phyloP scores from a whole-genome alignment of 768 basidiomycete genomes.

The Leccinum boreale region DNA sequence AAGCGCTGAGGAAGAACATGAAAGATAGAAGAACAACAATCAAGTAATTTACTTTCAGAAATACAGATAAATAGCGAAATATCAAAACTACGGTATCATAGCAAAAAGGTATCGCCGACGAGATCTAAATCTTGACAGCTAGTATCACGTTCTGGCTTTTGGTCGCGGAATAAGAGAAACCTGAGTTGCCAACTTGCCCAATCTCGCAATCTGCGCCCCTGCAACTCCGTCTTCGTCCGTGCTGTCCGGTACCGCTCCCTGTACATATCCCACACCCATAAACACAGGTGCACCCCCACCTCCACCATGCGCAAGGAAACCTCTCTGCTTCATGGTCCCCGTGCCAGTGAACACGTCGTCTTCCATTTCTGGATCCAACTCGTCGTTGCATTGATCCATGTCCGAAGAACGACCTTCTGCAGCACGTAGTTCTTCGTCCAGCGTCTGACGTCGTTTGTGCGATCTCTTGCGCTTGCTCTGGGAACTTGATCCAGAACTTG shows the following conservation, averaged over 20 bases:
- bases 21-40: not conserved
- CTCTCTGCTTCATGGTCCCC: constrained; percentile 50
- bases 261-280: constrained; percentile 67
- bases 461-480: constrained; percentile 20
- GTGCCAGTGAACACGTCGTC: constrained; percentile 52
- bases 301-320: constrained; percentile 74
- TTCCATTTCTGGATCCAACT: constrained; percentile 35
- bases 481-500: constrained; percentile 11
- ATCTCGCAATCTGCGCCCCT: not conserved
- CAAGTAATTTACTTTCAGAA: constrained; percentile 12
- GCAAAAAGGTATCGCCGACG: constrained; percentile 8
- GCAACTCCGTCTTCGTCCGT: constrained; percentile 9
- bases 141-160: constrained; percentile 15
- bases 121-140: not conserved
- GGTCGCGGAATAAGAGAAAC: constrained; percentile 25
- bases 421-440: constrained; percentile 63
- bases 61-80: constrained; percentile 20
- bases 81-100: not conserved
- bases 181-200: constrained; percentile 13
- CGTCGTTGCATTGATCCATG: constrained; percentile 34
- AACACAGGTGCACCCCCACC: constrained; percentile 68
- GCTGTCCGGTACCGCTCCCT: constrained; percentile 42
- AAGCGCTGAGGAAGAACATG: not conserved
- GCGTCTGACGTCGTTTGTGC: constrained; percentile 45
- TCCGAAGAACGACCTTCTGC: constrained; percentile 38